Base-by-base conservation (phyloP, 257 asterid genomes). In the Solanum ahanhuiri region DNA sequence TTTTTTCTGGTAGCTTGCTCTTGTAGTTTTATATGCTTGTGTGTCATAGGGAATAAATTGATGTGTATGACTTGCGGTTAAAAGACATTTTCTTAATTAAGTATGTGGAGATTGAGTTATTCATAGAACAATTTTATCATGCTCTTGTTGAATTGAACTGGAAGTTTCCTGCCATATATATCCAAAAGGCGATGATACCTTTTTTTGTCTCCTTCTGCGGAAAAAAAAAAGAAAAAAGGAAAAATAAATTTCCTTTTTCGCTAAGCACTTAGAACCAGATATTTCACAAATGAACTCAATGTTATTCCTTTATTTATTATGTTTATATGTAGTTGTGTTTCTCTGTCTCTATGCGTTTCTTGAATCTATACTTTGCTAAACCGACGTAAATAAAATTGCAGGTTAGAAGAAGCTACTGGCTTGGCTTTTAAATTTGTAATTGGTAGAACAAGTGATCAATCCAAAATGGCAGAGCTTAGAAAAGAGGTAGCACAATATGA, bases 341-440 rank as follows among this genome's bases (percentile, higher is more conserved):
- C 75, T 9, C 17, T 3, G 64, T 15, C 12, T 6, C 20, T 85
- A n/a, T 81, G 25, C 22, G 17, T 23, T 41, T 35, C 45, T 12
- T 14, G 60, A 83, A 70, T 82, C 35, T 82, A 22, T 79, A 66
- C 88, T 89, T 90, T 88, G 86, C 71, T 91, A 89, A 87, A 81
- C 37, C 22, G 39, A 34, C 39, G 11, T 6, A 81, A 72, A 89
- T 85, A 76, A 72, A 82, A 86, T 88, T 91, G 86, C 94, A 97
- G 99, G 93, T 95, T 97, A 91, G 99, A 97, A 92, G 98, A 95
- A 89, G 91, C 98, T 91, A 97, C 99, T 20, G 99, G 99, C 87
- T 94, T 97, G 98, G 97, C 88, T 79, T 94, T 97, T 85, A 93
- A 96, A 88, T 97, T 95, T 88, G 91, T 97, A 57, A 97, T 97